phyloP scores from a whole-genome alignment of 2,329 filamentous ascomycete genomes.

The Beauveria brongniartii region DNA sequence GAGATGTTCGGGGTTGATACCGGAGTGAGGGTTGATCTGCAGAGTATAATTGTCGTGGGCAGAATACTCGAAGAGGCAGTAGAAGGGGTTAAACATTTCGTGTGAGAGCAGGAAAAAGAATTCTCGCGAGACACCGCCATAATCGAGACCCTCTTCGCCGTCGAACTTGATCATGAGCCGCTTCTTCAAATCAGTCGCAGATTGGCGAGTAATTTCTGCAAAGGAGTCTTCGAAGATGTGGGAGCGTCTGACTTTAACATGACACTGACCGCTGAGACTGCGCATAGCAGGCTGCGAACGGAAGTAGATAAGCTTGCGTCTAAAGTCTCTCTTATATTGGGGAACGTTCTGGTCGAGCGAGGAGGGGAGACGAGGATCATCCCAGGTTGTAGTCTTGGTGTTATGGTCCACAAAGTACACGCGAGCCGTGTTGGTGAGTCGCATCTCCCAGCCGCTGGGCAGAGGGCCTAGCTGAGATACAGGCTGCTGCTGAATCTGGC shows the following conservation, averaged over 20 bases:
- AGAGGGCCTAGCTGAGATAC: conserved; percentile 93
- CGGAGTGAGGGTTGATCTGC: conserved; percentile 98
- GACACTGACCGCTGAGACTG: conserved; percentile 91
- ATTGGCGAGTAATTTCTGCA: conserved; percentile 95
- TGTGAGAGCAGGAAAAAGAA: conserved; percentile 99
- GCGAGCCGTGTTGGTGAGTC: conserved; percentile 91
- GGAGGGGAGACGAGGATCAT: conserved; percentile 89
- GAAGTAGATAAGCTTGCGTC: conserved; percentile 98
- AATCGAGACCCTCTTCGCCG: conserved; percentile 94
- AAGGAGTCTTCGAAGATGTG: conserved; percentile 99
- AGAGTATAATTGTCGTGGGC: conserved; percentile 99
- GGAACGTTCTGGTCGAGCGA: conserved; percentile 97
- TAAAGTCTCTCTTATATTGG: conserved; percentile 98
- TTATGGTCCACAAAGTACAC: conserved; percentile 99
- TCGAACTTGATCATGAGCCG: conserved; percentile 99
- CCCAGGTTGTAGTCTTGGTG: conserved; percentile 99
- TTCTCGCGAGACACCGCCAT: conserved; percentile 93
- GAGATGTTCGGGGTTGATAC: conserved; percentile 97
- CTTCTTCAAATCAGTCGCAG: conserved; percentile 93
- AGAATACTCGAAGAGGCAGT: conserved; percentile 98
- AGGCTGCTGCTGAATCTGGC: conserved; percentile 90
- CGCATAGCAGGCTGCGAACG: conserved; percentile 92
- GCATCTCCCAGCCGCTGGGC: conserved; percentile 99
- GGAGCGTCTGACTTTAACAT: conserved; percentile 92
- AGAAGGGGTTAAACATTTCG: conserved; percentile 99